Percentiles rank a stretch among this genome's conserved stretches.
Evolutionary conservation across 2,329 filamentous ascomycete species (phyloP).

Genomic region (Elsinoe fawcettii): DNA sequence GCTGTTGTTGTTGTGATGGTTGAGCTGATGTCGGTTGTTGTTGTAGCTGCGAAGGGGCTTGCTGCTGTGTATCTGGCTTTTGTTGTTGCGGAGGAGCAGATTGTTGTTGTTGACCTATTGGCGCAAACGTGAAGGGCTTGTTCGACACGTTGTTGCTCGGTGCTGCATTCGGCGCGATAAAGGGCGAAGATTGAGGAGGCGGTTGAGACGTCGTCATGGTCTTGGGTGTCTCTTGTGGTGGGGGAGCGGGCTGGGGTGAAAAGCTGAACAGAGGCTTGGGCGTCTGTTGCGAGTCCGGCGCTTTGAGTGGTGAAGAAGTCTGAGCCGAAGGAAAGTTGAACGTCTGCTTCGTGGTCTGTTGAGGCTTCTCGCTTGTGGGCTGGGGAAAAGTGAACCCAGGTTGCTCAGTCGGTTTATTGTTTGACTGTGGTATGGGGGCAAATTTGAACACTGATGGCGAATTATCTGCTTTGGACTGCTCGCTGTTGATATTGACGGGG

Average conservation of each 20-base stretch:
- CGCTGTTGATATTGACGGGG: neutral
- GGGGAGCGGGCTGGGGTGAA: slow-evolving; percentile 16
- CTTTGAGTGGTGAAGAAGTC: neutral
- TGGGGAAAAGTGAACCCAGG: neutral
- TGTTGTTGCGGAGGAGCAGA: neutral
- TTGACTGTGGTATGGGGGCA: neutral
- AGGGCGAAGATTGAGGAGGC: neutral
- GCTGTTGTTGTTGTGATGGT: neutral
- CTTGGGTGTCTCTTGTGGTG: slow-evolving; percentile 15
- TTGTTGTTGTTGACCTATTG: neutral
- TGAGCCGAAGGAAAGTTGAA: neutral
- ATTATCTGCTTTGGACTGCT: neutral
- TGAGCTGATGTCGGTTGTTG: neutral
- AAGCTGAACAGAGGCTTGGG: slow-evolving; percentile 5
- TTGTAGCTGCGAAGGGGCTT: neutral
- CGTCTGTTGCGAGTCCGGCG: neutral
- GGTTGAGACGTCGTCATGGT: neutral
- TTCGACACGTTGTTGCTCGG: neutral
- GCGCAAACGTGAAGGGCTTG: neutral
- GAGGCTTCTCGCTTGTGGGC: neutral
- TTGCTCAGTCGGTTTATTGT: neutral
- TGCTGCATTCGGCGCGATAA: neutral
- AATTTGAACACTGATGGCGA: neutral
- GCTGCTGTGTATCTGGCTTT: neutral
- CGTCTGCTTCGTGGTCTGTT: neutral